Percentiles rank a stretch among this genome's conserved stretches.
These are phyloP conservation scores for Hypoxylon intermedium DNA, from an alignment of 495 filamentous ascomycete genomes.

Conservation along the genomic window DNA sequence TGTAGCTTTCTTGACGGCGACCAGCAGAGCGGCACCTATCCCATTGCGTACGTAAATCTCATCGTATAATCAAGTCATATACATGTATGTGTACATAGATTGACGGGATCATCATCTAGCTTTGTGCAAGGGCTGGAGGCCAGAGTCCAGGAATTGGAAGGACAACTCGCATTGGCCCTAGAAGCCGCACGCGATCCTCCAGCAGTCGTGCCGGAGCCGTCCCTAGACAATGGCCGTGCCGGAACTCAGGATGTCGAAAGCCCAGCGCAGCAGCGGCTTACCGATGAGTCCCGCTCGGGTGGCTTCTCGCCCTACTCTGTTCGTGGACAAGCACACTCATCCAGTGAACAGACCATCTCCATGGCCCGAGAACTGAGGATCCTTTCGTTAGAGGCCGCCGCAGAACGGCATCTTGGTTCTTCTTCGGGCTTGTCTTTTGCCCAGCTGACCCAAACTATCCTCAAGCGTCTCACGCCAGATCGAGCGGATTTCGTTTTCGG, in stretches of 20 bases:
- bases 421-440: constrained; percentile 50
- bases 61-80: not conserved
- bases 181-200: not conserved
- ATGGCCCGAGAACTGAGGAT: constrained; percentile 45
- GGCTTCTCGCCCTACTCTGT: not conserved
- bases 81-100: not conserved
- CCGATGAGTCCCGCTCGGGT: not conserved
- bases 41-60: constrained; percentile 43
- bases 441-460: constrained; percentile 50
- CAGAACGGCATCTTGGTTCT: constrained; percentile 50
- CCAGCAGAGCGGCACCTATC: constrained; percentile 46
- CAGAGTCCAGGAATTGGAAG: constrained; percentile 44
- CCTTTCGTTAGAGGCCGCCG: constrained; percentile 49
- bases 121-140: constrained; percentile 47
- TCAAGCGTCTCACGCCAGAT: constrained; percentile 55
- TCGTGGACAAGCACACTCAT: constrained; percentile 18
- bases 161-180: constrained; percentile 15
- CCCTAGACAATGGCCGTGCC: constrained; percentile 1
- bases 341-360: constrained; percentile 29
- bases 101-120: constrained; percentile 37
- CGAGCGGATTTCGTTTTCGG: constrained; percentile 52
- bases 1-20: constrained; percentile 51
- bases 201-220: constrained; percentile 4
- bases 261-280: not conserved
- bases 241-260: not conserved